Percentiles rank a stretch among this genome's conserved stretches.
phyloP scores from a whole-genome alignment of 2,329 filamentous ascomycete genomes.

The Hymenoscyphus fructigenus region DNA sequence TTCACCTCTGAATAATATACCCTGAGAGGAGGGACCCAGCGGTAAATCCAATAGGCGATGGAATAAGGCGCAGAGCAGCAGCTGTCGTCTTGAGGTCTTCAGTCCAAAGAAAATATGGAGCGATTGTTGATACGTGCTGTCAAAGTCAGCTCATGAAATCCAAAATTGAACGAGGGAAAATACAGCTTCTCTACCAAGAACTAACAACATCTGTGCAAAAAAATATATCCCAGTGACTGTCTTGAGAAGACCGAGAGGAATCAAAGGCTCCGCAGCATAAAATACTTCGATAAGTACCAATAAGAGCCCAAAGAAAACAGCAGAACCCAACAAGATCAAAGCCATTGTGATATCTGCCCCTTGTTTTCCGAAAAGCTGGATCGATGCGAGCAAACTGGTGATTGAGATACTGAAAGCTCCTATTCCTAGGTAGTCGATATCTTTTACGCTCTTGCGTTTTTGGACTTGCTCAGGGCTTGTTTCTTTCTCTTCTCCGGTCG shows the following conservation, averaged over 20 bases:
- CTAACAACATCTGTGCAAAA: neutral
- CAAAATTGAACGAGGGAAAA: neutral
- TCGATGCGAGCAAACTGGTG: neutral
- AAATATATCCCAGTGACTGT: neutral
- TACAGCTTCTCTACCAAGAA: neutral
- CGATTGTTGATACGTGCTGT: constrained; percentile 2
- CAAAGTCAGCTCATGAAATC: neutral
- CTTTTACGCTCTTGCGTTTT: neutral
- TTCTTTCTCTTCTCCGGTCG: neutral
- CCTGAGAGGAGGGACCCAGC: neutral
- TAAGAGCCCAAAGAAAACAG: neutral
- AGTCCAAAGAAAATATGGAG: neutral
- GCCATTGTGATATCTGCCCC: neutral
- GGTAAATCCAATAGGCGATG: neutral
- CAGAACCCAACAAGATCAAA: neutral
- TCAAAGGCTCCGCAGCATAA: neutral
- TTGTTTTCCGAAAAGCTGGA: neutral
- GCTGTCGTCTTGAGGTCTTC: neutral
- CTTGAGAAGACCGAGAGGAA: neutral
- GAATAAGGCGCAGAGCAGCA: neutral
- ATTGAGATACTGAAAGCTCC: neutral
- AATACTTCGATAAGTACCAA: neutral
- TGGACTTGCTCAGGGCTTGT: neutral
- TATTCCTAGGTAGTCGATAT: neutral
- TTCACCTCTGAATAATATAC: neutral